These are phyloP conservation scores for Hippophae rhamnoides DNA, from an alignment of 306 rosid genomes.

Conservation along the genomic window DNA sequence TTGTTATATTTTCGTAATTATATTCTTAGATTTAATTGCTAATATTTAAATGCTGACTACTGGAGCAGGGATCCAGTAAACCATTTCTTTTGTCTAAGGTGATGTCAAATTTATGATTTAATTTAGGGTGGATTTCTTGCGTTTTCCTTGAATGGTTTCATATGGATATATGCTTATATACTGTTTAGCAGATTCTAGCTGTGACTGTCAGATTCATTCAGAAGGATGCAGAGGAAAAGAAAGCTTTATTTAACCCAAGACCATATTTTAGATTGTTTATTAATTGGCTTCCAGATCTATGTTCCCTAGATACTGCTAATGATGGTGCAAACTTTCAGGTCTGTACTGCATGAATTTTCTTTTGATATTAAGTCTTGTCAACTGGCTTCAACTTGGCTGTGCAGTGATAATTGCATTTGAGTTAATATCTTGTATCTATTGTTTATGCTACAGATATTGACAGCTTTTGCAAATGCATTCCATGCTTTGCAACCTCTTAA, in stretches of 20 bases:
- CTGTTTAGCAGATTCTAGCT: conserved; percentile 52
- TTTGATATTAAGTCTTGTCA: not conserved
- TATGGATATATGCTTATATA: conserved; percentile 11
- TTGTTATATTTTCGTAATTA: not conserved
- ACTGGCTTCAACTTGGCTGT: not conserved
- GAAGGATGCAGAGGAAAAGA: conserved; percentile 88
- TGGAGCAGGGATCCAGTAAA: conserved; percentile 74
- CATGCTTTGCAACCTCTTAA: conserved; percentile 92
- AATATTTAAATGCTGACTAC: conserved; percentile 14
- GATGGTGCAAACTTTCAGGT: conserved; percentile 97
- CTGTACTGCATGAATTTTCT: conserved; percentile 15
- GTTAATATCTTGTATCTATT: conserved; percentile 18
- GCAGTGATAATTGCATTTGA: not conserved
- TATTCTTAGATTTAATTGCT: not conserved
- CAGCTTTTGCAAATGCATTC: conserved; percentile 72
- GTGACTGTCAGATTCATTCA: conserved; percentile 67
- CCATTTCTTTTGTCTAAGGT: conserved; percentile 67
- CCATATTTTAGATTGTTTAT: conserved; percentile 90
- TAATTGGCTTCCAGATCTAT: conserved; percentile 84
- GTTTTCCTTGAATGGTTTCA: conserved; percentile 7
- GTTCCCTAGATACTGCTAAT: conserved; percentile 68
- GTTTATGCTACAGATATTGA: conserved; percentile 58
- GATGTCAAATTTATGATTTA: conserved; percentile 12
- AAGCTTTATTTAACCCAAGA: conserved; percentile 69
- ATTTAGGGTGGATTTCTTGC: not conserved